Base-by-base conservation (phyloP, 352 stramenopile species). In the Phytophthora nicotianae region DNA sequence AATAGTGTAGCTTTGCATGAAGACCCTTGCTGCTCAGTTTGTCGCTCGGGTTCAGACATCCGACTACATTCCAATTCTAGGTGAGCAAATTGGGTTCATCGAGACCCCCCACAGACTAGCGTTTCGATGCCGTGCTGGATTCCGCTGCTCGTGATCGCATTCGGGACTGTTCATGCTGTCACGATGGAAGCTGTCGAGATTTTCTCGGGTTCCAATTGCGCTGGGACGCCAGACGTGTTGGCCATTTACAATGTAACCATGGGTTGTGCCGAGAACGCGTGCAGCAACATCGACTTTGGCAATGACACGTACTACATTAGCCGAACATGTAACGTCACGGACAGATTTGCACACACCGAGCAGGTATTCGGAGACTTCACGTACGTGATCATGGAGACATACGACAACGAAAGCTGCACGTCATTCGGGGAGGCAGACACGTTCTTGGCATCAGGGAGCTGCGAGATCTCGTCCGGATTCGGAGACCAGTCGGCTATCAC, bases 341-440 rank as follows among this genome's bases (percentile, higher is more conserved):
- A 68, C 32, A 19, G 53, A 10, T 56, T 65, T 42, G 23, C 26
- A 11, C 45, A 70, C 24, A 47, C 49, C 1, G 4, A 48, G 2
- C 17, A 55, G n/a, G 37, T 60, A 8, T 65, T 70, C 20, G 50
- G 50, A 40, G 62, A 61, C 3, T 65, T 65, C 9, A 24, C 19
- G 26, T 69, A 69, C 32, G 47, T 70, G 37, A 26, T 65, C 21
- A 56, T 70, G 38, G 62, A 70, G 33, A 59, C 46, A 17, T 64
- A 58, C 35, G 38, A 56, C 20, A 65, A 70, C 55, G 29, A 51
- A 13, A 41, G 48, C 23, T 56, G 49, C 52, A 17, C 33, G 16
- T 46, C 42, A 4, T 67, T 60, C 37, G 50, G 45, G 6, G 56
- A 66, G 35, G 52, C 62, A 0, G 41, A 65, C 19, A 40, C 49